Conservation (phyloP, 2,329 filamentous ascomycete genomes). For the Aspergillus persii region DNA sequence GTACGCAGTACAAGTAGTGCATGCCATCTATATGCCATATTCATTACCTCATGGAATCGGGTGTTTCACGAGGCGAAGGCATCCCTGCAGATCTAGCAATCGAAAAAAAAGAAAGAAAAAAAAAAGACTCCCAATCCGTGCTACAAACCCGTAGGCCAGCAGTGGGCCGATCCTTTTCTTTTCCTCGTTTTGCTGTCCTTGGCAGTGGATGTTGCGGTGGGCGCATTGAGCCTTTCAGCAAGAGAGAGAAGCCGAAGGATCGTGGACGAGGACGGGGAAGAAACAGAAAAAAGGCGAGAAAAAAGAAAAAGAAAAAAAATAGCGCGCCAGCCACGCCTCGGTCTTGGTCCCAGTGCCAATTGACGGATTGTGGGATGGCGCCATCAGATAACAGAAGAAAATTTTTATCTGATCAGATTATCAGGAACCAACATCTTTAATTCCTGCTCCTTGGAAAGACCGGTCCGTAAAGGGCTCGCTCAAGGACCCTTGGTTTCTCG, state of each 20-base stretch:
- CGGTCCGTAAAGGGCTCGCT: background rate
- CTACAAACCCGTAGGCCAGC: background rate
- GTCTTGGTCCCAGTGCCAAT: slow-evolving; percentile 3
- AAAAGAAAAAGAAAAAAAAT: background rate
- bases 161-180: background rate
- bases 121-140: background rate
- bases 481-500: background rate
- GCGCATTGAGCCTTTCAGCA: background rate
- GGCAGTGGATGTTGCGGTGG: background rate
- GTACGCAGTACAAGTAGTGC: background rate
- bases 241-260: background rate
- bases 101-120: background rate
- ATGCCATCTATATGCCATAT: background rate
- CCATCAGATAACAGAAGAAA: slow-evolving; percentile 25
- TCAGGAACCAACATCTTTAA: slow-evolving; percentile 4
- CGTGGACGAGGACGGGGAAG: background rate
- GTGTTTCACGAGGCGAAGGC: background rate
- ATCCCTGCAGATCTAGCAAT: background rate
- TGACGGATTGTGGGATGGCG: slow-evolving; percentile 15
- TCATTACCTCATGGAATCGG: background rate
- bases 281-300: background rate
- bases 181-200: background rate
- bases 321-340: slow-evolving; percentile 1
- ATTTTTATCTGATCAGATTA: slow-evolving; percentile 28
- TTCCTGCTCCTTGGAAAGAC: background rate